Percentiles rank a stretch among this genome's conserved stretches.
These are phyloP conservation scores for Begonia loranthoides DNA, from an alignment of 306 rosid genomes.

Conservation along the genomic window DNA sequence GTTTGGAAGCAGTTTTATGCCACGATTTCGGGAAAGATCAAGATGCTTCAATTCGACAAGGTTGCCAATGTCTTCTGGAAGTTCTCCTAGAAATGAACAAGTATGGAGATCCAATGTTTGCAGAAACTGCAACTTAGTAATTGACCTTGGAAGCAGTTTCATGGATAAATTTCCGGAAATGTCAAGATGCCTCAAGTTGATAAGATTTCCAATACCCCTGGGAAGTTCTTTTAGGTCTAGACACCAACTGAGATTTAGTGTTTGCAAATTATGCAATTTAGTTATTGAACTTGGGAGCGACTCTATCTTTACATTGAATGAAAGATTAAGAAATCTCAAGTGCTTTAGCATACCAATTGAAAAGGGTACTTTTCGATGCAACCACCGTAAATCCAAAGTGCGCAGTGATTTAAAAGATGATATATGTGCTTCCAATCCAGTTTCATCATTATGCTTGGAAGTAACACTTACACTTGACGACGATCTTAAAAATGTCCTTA, in stretches of 20 bases:
- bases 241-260: no score
- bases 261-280: no score
- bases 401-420: conserved; percentile 10
- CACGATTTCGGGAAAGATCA: neutral
- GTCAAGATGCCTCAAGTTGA: no score
- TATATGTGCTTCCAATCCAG: no score
- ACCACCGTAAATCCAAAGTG: conserved; percentile 2
- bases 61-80: neutral
- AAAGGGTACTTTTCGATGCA: neutral
- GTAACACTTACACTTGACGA: no score
- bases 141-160: conserved; percentile 3
- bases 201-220: no score
- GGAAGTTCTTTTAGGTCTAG: no score
- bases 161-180: no score
- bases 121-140: conserved; percentile 9
- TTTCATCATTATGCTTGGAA: no score
- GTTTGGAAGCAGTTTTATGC: conserved; percentile 2
- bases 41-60: conserved; percentile 12
- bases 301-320: neutral
- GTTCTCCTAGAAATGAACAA: neutral
- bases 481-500: no score
- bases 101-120: conserved; percentile 10
- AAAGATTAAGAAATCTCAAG: conserved; percentile 9
- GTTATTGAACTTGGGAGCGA: no score
- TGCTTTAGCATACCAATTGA: conserved; percentile 1